Conservation (phyloP, 1,284 basidiomycete species). For the Sporisorium exsertum region DNA sequence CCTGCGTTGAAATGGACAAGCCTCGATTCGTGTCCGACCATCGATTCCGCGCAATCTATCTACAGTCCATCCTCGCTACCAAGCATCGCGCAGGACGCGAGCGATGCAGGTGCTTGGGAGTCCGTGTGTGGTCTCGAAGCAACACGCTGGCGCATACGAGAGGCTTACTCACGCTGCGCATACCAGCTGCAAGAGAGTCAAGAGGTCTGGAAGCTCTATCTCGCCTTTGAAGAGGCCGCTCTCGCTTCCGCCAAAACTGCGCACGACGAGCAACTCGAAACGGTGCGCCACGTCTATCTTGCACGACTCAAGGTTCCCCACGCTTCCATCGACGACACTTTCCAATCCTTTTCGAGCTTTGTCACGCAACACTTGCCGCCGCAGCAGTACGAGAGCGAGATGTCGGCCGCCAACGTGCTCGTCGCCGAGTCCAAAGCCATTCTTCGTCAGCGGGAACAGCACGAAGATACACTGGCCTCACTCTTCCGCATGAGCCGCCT, state of each 20-base stretch:
- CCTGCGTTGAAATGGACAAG: slow-evolving; percentile 38
- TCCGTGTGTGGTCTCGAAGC: slow-evolving; percentile 25
- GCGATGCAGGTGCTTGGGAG: slow-evolving; percentile 9
- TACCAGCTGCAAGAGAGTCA: slow-evolving; percentile 50
- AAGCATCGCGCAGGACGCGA: neutral
- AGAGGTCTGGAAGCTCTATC: slow-evolving; percentile 53
- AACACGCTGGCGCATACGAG: slow-evolving; percentile 32
- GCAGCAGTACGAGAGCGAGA: slow-evolving; percentile 57
- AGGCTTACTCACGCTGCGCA: slow-evolving; percentile 46
- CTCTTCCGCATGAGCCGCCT: neutral
- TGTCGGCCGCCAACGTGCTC: slow-evolving; percentile 52
- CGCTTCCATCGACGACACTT: slow-evolving; percentile 48
- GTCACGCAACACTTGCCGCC: slow-evolving; percentile 53
- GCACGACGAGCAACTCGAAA: slow-evolving; percentile 36
- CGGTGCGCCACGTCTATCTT: slow-evolving; percentile 51
- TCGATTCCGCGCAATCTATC: slow-evolving; percentile 6
- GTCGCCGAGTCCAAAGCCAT: slow-evolving; percentile 36
- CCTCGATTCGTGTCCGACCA: slow-evolving; percentile 34
- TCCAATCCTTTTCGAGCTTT: slow-evolving; percentile 58
- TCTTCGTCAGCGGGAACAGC: slow-evolving; percentile 36
- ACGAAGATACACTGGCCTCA: slow-evolving; percentile 39
- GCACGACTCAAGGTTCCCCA: slow-evolving; percentile 58
- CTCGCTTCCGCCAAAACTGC: slow-evolving; percentile 18
- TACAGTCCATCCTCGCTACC: slow-evolving; percentile 35
- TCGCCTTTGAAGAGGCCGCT: slow-evolving; percentile 50